Evolutionary conservation across 139 green algal genomes (phyloP).

Genomic region (Picochlorum sp.): DNA sequence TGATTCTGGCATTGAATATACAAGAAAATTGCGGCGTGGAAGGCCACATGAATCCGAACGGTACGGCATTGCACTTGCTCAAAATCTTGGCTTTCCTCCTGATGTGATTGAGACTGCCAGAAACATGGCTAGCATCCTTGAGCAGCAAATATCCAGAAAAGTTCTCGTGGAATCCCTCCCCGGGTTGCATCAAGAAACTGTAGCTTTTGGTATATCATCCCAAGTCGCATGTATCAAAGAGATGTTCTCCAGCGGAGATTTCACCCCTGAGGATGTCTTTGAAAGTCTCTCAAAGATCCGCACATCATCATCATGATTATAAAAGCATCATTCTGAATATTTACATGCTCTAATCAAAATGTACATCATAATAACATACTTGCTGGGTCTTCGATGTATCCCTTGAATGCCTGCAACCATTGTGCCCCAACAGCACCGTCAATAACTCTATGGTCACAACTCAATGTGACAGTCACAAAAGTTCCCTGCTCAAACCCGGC

Average conservation of each 20-base stretch:
- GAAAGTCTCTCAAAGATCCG: no score
- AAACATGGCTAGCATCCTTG: constrained; percentile 14
- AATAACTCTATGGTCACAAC: constrained; percentile 94
- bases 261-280: no score
- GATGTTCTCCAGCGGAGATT: no score
- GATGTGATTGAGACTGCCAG: constrained; percentile 21
- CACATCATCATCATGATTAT: background rate
- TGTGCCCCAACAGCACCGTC: constrained; percentile 92
- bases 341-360: background rate
- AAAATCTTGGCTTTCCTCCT: constrained; percentile 32
- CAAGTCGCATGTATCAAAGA: no score
- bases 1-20: constrained; percentile 5
- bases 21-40: constrained; percentile 30
- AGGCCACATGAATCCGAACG: constrained; percentile 14
- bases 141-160: background rate
- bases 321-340: background rate
- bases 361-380: constrained; percentile 75
- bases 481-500: constrained; percentile 40
- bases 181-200: no score
- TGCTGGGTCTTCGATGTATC: constrained; percentile 80
- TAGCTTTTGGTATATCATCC: no score
- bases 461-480: constrained; percentile 68
- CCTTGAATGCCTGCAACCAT: constrained; percentile 92
- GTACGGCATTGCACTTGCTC: constrained; percentile 59
- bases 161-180: no score